Percentiles rank a stretch among this genome's conserved stretches.
Conservation (phyloP, 2,329 filamentous ascomycete genomes). For the Trichophyton mentagrophytes region DNA sequence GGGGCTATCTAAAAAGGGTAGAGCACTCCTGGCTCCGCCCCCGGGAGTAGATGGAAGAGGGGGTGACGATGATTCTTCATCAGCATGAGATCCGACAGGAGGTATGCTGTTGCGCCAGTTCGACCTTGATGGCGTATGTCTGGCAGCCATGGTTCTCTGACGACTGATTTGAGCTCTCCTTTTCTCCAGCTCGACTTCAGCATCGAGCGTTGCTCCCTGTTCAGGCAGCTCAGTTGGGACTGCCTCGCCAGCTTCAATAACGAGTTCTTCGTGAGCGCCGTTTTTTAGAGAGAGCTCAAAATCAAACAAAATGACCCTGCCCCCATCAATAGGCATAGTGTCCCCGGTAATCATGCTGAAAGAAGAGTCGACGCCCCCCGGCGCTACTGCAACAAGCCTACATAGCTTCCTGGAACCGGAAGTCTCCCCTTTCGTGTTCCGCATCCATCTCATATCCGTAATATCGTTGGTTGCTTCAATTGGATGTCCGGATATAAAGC, state of each 20-base stretch:
- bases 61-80: conserved; percentile 20
- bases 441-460: conserved; percentile 58
- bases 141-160: conserved; percentile 34
- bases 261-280: conserved; percentile 46
- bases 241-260: conserved; percentile 60
- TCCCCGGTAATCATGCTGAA: conserved; percentile 52
- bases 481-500: conserved; percentile 54
- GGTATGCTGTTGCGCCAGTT: conserved; percentile 17
- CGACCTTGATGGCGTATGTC: neutral
- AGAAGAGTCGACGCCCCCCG: conserved; percentile 50
- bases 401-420: conserved; percentile 16
- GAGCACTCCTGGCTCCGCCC: conserved; percentile 19
- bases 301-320: conserved; percentile 58
- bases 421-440: conserved; percentile 32
- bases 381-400: conserved; percentile 56
- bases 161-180: conserved; percentile 58
- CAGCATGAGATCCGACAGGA: conserved; percentile 8
- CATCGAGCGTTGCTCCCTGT: conserved; percentile 59
- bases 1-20: conserved; percentile 55
- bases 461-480: conserved; percentile 54
- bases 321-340: conserved; percentile 65
- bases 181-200: conserved; percentile 66
- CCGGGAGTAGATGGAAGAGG: conserved; percentile 15
- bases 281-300: conserved; percentile 52
- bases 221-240: conserved; percentile 60